These are phyloP conservation scores for Conringia planisiliqua DNA, from an alignment of 345 rosid genomes.

Conservation along the genomic window DNA sequence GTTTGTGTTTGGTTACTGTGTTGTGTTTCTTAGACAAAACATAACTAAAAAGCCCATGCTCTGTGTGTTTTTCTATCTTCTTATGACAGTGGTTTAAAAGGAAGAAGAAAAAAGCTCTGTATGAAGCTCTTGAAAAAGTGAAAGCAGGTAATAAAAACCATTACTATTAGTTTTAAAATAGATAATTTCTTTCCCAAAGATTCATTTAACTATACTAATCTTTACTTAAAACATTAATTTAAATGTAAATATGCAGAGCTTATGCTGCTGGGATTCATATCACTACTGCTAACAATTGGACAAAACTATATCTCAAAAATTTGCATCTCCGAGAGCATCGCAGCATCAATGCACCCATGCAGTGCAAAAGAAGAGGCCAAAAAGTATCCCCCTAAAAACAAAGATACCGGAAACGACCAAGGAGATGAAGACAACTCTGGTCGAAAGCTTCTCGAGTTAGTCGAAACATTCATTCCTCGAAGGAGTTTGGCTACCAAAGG, in stretches of 20 bases:
- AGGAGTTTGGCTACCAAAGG: conserved; percentile 49
- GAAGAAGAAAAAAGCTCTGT: conserved; percentile 62
- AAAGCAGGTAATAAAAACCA: conserved; percentile 61
- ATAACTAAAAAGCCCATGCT: background rate
- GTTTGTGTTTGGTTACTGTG: background rate
- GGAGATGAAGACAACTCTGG: conserved; percentile 21
- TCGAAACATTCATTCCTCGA: conserved; percentile 37
- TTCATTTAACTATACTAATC: background rate
- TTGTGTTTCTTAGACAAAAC: conserved; percentile 7
- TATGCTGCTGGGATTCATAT: conserved; percentile 84
- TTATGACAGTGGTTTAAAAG: conserved; percentile 60
- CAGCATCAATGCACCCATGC: conserved; percentile 75
- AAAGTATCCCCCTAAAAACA: background rate
- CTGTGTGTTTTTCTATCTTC: background rate
- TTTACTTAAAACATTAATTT: background rate
- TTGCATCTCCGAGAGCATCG: conserved; percentile 55
- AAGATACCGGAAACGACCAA: background rate
- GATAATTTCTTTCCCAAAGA: background rate
- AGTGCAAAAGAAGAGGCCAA: background rate
- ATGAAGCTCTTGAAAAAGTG: conserved; percentile 86
- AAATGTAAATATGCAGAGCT: conserved; percentile 49
- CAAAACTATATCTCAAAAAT: conserved; percentile 46
- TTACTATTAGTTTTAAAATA: background rate
- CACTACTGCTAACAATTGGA: conserved; percentile 68
- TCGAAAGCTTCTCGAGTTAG: conserved; percentile 50